Percentiles rank a stretch among this genome's conserved stretches.
Conservation (phyloP, 2,329 filamentous ascomycete species). For the Hypoxylon sp. region DNA sequence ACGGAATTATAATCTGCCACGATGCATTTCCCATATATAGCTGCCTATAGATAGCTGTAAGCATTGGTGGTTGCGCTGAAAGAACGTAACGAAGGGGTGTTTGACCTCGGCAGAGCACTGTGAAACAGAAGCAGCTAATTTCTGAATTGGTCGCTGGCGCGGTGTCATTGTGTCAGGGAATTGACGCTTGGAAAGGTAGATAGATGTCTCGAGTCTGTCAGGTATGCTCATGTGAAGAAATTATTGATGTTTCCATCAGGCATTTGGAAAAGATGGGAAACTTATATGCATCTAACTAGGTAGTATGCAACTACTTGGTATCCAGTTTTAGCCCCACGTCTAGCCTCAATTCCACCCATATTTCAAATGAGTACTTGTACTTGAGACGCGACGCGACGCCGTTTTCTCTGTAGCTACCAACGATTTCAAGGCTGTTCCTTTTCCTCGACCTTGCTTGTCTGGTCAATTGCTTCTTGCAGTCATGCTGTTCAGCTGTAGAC, state of each 20-base stretch:
- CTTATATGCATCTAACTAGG: no score
- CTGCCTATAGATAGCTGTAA: slow-evolving; percentile 66
- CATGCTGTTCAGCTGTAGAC: slow-evolving; percentile 35
- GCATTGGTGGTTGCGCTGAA: background rate
- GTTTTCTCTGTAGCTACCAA: background rate
- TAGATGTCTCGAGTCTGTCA: no score
- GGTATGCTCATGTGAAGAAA: no score
- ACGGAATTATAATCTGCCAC: slow-evolving; percentile 90
- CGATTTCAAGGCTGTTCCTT: background rate
- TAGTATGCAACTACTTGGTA: background rate
- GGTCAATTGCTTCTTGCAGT: slow-evolving; percentile 26
- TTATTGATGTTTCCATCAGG: no score
- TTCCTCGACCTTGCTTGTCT: background rate
- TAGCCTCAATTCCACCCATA: background rate
- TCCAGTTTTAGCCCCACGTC: background rate
- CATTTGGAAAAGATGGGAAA: no score
- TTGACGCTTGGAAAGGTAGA: background rate
- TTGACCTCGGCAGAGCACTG: slow-evolving; percentile 67
- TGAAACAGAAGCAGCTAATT: slow-evolving; percentile 65
- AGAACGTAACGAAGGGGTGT: background rate
- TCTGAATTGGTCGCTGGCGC: slow-evolving; percentile 64
- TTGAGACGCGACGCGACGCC: background rate
- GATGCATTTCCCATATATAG: slow-evolving; percentile 91
- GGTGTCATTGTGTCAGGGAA: slow-evolving; percentile 51
- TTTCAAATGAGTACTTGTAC: background rate